phyloP scores from a whole-genome alignment of 257 asterid genomes.

The Fraxinus quadrangulata region DNA sequence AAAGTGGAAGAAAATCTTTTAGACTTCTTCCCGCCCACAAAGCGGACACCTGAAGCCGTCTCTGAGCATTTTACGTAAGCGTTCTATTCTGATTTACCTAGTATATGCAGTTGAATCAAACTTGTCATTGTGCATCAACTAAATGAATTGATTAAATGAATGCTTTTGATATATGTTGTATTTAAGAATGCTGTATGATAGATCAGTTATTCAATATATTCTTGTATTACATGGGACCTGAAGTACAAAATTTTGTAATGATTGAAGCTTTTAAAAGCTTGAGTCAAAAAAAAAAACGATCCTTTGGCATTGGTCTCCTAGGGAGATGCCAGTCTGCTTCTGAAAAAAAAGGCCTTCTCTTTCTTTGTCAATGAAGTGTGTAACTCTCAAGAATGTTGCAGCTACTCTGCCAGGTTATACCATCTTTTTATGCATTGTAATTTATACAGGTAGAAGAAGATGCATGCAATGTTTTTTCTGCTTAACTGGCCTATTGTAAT shows the following conservation, averaged over 20 bases:
- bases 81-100: background rate
- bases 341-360: background rate
- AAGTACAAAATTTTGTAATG: background rate
- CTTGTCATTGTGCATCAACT: too few relatives aligned
- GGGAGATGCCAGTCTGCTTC: background rate
- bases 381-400: background rate
- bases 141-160: background rate
- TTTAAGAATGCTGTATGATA: background rate
- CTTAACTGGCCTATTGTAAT: background rate
- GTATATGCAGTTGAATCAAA: too few relatives aligned
- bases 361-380: background rate
- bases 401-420: background rate
- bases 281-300: too few relatives aligned
- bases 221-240: background rate
- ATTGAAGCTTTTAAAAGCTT: background rate
- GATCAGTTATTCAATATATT: background rate
- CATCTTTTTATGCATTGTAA: background rate
- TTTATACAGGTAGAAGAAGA: background rate
- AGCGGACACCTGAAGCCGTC: constrained; percentile 84
- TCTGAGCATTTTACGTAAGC: constrained; percentile 95
- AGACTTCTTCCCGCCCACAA: constrained; percentile 86
- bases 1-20: constrained; percentile 91
- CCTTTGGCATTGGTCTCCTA: background rate
- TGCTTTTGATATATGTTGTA: background rate
- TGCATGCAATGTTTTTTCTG: background rate